Conservation (phyloP, 441 rosid genomes). For the Pelargonium myrrhifolium region DNA sequence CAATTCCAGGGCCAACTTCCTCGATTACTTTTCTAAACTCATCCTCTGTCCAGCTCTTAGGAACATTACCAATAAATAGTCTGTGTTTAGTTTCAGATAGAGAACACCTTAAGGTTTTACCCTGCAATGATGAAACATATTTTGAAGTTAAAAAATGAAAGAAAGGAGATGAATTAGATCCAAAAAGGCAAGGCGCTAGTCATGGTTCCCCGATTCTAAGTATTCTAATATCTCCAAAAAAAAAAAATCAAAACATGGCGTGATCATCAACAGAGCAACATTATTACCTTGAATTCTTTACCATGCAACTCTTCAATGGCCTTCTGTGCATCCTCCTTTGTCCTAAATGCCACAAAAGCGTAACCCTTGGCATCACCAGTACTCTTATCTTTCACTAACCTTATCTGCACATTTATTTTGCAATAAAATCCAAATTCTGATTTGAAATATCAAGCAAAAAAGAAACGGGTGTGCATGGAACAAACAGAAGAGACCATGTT, state of each 20-base stretch:
- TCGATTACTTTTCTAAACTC: slow-evolving; percentile 74
- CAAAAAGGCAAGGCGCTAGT: neutral
- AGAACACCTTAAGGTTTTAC: slow-evolving; percentile 86
- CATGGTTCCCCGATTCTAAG: slow-evolving; percentile 1
- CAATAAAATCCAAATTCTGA: slow-evolving; percentile 6
- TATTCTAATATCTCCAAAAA: slow-evolving; percentile 3
- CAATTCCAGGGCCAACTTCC: slow-evolving; percentile 85
- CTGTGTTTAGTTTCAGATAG: slow-evolving; percentile 87
- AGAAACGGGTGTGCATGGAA: slow-evolving; percentile 6
- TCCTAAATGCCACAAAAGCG: slow-evolving; percentile 74
- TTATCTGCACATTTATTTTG: slow-evolving; percentile 40
- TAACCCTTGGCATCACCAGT: slow-evolving; percentile 92
- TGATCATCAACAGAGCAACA: slow-evolving; percentile 9
- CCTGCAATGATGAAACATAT: slow-evolving; percentile 40
- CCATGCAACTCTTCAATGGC: slow-evolving; percentile 77
- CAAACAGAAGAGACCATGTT: slow-evolving; percentile 6
- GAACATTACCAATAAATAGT: slow-evolving; percentile 84
- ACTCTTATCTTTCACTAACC: slow-evolving; percentile 84
- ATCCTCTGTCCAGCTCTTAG: slow-evolving; percentile 82
- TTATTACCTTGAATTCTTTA: slow-evolving; percentile 78
- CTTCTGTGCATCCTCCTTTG: slow-evolving; percentile 69
- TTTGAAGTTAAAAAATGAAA: slow-evolving; percentile 6
- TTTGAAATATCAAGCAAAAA: neutral
- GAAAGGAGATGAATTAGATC: neutral
- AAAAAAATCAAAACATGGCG: neutral